These are phyloP conservation scores for Hygrophorus russula DNA, from an alignment of 768 basidiomycete genomes.

Conservation along the genomic window DNA sequence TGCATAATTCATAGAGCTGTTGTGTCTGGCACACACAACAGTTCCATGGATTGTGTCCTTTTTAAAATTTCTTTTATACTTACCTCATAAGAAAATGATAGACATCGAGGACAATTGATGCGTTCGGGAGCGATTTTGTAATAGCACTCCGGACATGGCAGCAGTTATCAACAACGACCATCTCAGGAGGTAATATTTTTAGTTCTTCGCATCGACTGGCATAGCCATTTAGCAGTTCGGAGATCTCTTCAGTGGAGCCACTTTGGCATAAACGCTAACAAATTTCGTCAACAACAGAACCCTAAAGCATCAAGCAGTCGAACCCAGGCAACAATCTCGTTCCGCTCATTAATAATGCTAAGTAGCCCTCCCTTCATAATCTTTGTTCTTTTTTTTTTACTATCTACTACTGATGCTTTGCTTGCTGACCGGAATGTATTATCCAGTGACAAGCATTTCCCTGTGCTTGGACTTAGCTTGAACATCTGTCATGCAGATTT, in stretches of 20 bases:
- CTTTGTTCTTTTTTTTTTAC: not conserved
- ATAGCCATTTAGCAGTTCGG: not conserved
- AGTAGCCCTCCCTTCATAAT: not conserved
- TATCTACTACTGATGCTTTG: not conserved
- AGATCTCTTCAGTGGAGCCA: not conserved
- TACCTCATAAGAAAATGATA: not conserved
- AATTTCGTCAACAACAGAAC: not conserved
- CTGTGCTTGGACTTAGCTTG: too few species aligned
- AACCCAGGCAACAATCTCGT: not conserved
- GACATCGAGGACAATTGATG: not conserved
- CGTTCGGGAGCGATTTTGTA: not conserved
- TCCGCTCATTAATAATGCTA: not conserved
- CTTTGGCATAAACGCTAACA: not conserved
- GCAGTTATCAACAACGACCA: conserved; percentile 1
- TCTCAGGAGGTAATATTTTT: not conserved
- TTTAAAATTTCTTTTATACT: not conserved
- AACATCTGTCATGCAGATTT: not conserved
- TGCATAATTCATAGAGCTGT: not conserved
- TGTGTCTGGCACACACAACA: not conserved
- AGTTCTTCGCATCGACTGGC: not conserved
- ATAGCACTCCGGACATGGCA: conserved; percentile 1
- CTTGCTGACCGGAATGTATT: not conserved
- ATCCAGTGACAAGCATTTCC: not conserved
- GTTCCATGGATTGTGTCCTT: not conserved
- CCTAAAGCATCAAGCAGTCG: not conserved